These are phyloP conservation scores for Elongisporangium undulatum DNA, from an alignment of 352 stramenopile genomes.

Conservation along the genomic window DNA sequence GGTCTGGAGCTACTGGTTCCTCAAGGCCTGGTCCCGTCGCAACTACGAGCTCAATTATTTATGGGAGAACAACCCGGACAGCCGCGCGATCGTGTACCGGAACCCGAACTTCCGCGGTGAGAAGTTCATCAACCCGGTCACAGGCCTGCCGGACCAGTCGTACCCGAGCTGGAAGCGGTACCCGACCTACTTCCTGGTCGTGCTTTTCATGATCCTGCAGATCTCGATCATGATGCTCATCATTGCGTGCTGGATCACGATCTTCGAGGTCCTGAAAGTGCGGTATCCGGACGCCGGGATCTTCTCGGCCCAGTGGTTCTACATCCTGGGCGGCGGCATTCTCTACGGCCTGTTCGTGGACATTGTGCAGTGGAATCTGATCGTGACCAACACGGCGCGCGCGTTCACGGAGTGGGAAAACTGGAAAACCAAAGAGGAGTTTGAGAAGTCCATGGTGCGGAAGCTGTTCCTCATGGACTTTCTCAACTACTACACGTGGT, in stretches of 20 bases:
- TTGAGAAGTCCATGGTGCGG: conserved; percentile 70
- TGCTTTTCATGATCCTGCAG: conserved; percentile 73
- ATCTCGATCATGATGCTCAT: conserved; percentile 85
- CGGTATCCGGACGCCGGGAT: conserved; percentile 57
- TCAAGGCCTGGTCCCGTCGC: conserved; percentile 74
- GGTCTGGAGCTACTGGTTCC: conserved; percentile 76
- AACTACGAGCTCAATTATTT: conserved; percentile 71
- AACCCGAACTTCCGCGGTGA: conserved; percentile 69
- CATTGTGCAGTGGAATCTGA: conserved; percentile 78
- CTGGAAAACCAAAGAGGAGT: conserved; percentile 82
- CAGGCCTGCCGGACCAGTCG: conserved; percentile 48
- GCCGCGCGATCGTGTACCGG: conserved; percentile 61
- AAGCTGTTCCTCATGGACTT: conserved; percentile 87
- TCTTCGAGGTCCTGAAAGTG: conserved; percentile 74
- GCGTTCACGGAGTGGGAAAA: conserved; percentile 82
- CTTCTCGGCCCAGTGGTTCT: conserved; percentile 80
- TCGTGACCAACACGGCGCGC: conserved; percentile 66
- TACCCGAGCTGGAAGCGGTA: conserved; percentile 76
- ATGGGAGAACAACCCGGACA: conserved; percentile 69
- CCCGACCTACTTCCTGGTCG: conserved; percentile 59
- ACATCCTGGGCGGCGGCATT: conserved; percentile 69
- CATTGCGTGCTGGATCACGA: conserved; percentile 81
- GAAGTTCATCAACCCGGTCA: conserved; percentile 56
- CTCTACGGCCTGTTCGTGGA: conserved; percentile 81
- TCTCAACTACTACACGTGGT: conserved; percentile 89